These are phyloP conservation scores for Globisporangium cylindrosporum DNA, from an alignment of 352 stramenopile genomes.

Conservation along the genomic window DNA sequence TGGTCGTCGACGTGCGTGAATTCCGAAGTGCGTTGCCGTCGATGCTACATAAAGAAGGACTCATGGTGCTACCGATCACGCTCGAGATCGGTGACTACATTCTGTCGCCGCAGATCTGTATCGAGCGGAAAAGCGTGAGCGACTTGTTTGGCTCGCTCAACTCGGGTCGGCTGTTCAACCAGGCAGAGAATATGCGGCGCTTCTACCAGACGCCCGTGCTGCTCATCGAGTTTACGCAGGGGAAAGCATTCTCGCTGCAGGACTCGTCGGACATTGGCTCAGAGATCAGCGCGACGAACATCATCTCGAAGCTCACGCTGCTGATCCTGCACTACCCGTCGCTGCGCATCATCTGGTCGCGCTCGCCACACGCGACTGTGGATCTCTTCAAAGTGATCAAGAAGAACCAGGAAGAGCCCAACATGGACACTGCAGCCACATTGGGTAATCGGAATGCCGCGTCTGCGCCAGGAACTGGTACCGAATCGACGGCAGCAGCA, in stretches of 20 bases:
- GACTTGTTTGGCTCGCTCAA: slow-evolving; percentile 97
- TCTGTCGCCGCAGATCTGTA: slow-evolving; percentile 95
- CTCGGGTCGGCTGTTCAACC: slow-evolving; percentile 95
- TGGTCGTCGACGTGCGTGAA: slow-evolving; percentile 96
- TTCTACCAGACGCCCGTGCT: slow-evolving; percentile 90
- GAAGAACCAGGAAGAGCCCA: slow-evolving; percentile 79
- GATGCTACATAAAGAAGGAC: slow-evolving; percentile 94
- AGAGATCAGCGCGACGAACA: slow-evolving; percentile 92
- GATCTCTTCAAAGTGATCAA: slow-evolving; percentile 85
- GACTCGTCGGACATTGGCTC: slow-evolving; percentile 86
- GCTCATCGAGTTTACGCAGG: slow-evolving; percentile 95
- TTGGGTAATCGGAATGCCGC: slow-evolving; percentile 41
- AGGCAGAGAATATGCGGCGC: slow-evolving; percentile 85
- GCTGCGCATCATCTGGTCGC: slow-evolving; percentile 95
- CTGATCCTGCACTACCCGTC: slow-evolving; percentile 94
- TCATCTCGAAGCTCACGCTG: slow-evolving; percentile 95
- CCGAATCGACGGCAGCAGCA: slow-evolving; percentile 35
- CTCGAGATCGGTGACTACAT: slow-evolving; percentile 98
- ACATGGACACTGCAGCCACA: slow-evolving; percentile 67
- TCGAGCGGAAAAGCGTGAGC: slow-evolving; percentile 95
- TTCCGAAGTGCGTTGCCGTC: slow-evolving; percentile 95
- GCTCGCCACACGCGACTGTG: slow-evolving; percentile 88
- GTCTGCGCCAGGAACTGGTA: slow-evolving; percentile 4
- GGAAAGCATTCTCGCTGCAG: slow-evolving; percentile 85
- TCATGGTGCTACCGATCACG: slow-evolving; percentile 93